phyloP scores from a whole-genome alignment of 345 rosid genomes.

The Microthlaspi erraticum region DNA sequence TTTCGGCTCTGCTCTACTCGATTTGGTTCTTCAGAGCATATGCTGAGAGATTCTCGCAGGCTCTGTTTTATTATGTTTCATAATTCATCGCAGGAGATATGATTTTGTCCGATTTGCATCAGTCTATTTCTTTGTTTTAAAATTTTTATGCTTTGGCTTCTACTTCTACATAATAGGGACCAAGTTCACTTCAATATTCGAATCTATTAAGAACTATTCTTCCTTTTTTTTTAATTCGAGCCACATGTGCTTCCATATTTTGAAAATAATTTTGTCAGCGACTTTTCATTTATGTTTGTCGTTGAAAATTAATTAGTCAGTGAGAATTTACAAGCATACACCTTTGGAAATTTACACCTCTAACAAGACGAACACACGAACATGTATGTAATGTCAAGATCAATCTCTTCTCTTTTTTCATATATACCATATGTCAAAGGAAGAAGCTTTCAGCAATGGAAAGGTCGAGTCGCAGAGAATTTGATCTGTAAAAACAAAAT shows the following conservation, averaged over 20 bases:
- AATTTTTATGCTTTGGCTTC: neutral
- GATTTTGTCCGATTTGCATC: conserved; percentile 34
- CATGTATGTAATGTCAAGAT: no score
- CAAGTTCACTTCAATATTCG: neutral
- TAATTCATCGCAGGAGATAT: conserved; percentile 17
- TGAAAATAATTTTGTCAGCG: no score
- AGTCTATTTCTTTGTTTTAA: conserved; percentile 1
- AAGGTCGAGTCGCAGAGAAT: neutral
- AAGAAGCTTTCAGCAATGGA: conserved; percentile 5
- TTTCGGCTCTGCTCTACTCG: conserved; percentile 1
- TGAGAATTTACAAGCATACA: no score
- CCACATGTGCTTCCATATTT: no score
- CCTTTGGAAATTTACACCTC: no score
- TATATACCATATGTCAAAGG: neutral
- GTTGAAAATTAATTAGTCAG: no score
- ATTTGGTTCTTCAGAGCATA: conserved; percentile 16
- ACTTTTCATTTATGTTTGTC: no score
- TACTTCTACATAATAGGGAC: neutral
- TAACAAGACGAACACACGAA: no score
- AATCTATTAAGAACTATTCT: neutral
- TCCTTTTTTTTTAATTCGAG: neutral
- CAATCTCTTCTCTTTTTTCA: no score
- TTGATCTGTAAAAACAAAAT: conserved; percentile 23
- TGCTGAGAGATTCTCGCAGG: conserved; percentile 1
- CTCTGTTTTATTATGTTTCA: neutral